Evolutionary conservation across 768 basidiomycete genomes (phyloP), one percentile per base, ranked within the genome.

Genomic region (Suillus weaverae): DNA sequence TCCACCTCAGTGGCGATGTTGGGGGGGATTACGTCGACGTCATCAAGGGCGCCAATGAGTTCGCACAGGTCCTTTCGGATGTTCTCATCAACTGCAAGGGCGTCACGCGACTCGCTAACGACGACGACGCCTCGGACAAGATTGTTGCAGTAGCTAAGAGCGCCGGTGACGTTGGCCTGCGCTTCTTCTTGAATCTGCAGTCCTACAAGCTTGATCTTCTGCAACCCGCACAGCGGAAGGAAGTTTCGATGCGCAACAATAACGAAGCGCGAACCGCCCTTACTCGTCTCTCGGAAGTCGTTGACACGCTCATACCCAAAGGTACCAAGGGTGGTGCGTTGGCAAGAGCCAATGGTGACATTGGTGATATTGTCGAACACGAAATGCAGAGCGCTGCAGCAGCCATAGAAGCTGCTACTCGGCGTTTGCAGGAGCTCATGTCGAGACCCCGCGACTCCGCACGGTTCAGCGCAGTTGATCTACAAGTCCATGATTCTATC

Each of bases 401-500:
- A 63, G 95, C 97, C 5, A 99, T 99, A 76, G 97, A 97, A 74
- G 84, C 85, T 33, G 97, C 97, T 10, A 99, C 96, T 0, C 85
- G 88, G 73, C 91, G 95, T 48, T 78, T 99, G 33, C 93, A 97
- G 75, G 85, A 90, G 68, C 89, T 99, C 74, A 97, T 98, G 85
- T 81, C 89, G 32, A 90, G 95, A 35, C 95, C 95, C 5, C 90
- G 89, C 65, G 95, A 97, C 76, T 86, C 90, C 1, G 83, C 83
- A n/a, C 88, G 93, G 61, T 94, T 90, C 83, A 94, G 87, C 66
- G 92, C 94, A 8, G 84, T 98, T 62, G 97, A 99, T 74, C 76
- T 99, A 5, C 93, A 98, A 77, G 97, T 99, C 53, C 97, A 99
- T 81, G 97, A 99, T 75, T 93, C 97, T 14, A 99, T 99, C 73